A percentile compares a stretch with the other conserved stretches of the same genome.
phyloP scores from a whole-genome alignment of 148 eudicot genomes.

The Nepenthes gracilis region DNA sequence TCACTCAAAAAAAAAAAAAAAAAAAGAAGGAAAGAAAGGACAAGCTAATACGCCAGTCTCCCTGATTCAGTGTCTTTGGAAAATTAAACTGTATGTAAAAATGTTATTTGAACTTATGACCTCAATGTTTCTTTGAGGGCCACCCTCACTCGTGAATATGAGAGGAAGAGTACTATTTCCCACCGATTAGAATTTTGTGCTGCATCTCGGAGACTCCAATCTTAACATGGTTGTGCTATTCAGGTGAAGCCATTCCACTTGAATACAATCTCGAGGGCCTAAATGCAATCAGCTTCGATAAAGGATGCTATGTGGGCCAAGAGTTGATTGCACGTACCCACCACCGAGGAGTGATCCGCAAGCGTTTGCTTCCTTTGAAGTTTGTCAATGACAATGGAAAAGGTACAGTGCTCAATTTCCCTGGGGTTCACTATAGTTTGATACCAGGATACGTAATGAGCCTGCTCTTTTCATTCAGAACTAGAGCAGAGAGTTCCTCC shows the following conservation, averaged over 20 bases:
- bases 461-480: conserved; percentile 23
- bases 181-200: no score
- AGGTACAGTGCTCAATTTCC: conserved; percentile 30
- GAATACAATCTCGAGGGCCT: conserved; percentile 89
- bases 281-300: conserved; percentile 88
- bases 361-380: conserved; percentile 79
- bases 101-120: no score
- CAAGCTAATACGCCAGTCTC: no score
- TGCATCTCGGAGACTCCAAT: not conserved
- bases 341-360: conserved; percentile 85
- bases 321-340: conserved; percentile 96
- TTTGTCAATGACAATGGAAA: conserved; percentile 50
- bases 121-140: no score
- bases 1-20: no score
- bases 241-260: conserved; percentile 96
- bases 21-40: no score
- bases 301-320: conserved; percentile 97
- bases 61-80: no score
- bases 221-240: conserved; percentile 1
- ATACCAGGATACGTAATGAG: not conserved
- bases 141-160: no score
- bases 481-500: conserved; percentile 63
- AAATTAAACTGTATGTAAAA: no score
- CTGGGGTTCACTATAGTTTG: not conserved
- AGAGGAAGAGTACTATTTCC: no score